Base-by-base conservation (phyloP, 306 rosid species). In the Cucurbita pepo region DNA sequence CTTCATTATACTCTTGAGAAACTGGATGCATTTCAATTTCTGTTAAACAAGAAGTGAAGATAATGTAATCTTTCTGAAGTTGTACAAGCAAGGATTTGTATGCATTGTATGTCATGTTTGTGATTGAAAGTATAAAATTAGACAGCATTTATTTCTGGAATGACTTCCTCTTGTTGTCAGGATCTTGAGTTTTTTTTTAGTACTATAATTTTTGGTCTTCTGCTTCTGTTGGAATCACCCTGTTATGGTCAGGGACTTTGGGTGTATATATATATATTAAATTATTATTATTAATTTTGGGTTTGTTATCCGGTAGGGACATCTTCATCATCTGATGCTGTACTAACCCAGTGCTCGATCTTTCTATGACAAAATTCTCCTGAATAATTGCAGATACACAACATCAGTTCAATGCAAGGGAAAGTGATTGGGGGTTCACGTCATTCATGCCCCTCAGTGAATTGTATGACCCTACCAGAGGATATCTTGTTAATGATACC, bases 401-500 rank as follows among this genome's bases (percentile, higher is more conserved):
- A 19, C 97, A 91, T 66, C 97, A 91, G 76, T 91, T 91, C 86
- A 88, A 88, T 82, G 88, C 90, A 5, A 84, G 97, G 7, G 97
- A 91, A 87, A 88, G 97, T 84, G 97, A 91, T 82, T 91, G 97
- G 97, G 97, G 97, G 78, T 91, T 91, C 82, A 88, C 97, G 36
- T 88, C 97, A 75, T 91, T 91, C 77, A 91, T 91, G 97, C 90
- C 95, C 22, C 97, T 91, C 25, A 83, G 92, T 59, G 97, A 91
- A 77, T 60, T 91, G 67, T 91, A 91, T 52, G 97, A 91, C 78
- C 92, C 97, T 60, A 79, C 71, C 61, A 85, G 90, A 83, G 95
- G 95, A 67, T 91, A 86, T 83, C 95, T 91, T 69, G 75, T 88
- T 78, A 87, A 88, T 77, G 97, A 88, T 76, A 80, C 90, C 21